Evolutionary conservation across 2,329 filamentous ascomycete genomes (phyloP), one percentile per base, ranked within the genome.

Genomic region (Verruconis gallopava): DNA sequence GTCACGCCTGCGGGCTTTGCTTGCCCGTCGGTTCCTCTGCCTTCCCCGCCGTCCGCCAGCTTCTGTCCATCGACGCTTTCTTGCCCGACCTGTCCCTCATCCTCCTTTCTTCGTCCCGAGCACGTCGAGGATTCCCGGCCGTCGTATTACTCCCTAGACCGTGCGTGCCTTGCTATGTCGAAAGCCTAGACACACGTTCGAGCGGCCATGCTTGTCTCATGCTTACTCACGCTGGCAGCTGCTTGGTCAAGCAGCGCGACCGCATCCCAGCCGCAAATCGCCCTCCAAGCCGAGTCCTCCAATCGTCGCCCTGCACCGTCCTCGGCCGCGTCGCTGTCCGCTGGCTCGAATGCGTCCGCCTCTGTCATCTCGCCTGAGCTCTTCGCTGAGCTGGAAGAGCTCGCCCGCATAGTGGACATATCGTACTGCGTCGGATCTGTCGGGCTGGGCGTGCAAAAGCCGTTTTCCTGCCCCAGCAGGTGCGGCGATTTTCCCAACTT

Each of bases 401-500:
- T 89, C 43, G 77, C 89, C n/a, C 79, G 88, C 42, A 73, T 96
- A 19, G 89, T 95, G 48, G 91, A 98, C 58, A 91, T 96, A 46
- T 70, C 85, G 37, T 96, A 96, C 63, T 98, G 91, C 60, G 83
- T 96, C 45, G 86, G 88, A 47, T 79, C 73, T 4, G 80, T 82
- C 0, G 88, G 86, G 9, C 73, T 93, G 43, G 91, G 89, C 30
- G 79, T 98, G 47, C 69, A 72, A 38, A 77, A 79, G 50, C 91
- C 91, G 0, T 98, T 98, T 59, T 64, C 71, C 21, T 98, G 91
- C 61, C 73, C 79, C 12, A 91, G 83, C 45, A 81, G 84, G 49
- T 98, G 91, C 63, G 67, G 68, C 28, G 85, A 95, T 44, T 95
- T 96, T 48, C 76, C 82, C 1, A 67, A 71, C 3, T 78, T 96